Conservation (phyloP, 768 basidiomycete species). For the Lactifluus rugatus region DNA sequence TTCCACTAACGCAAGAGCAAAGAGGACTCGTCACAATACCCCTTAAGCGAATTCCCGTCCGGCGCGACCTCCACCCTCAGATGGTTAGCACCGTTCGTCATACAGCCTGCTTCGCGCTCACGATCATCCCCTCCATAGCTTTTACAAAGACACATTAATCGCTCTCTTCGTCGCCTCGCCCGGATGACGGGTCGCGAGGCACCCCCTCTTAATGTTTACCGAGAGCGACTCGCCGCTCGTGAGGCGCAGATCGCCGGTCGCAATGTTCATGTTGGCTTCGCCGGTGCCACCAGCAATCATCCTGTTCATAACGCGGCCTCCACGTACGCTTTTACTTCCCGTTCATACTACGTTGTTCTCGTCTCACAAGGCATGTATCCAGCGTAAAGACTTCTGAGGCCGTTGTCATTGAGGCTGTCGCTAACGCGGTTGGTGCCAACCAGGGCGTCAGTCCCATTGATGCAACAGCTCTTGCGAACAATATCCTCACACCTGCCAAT, state of each 20-base stretch:
- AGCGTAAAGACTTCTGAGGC: slow-evolving; percentile 1
- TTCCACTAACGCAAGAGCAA: slow-evolving; percentile 29
- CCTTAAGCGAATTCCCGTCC: slow-evolving; percentile 29
- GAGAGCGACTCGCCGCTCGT: slow-evolving; percentile 35
- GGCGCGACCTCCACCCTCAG: slow-evolving; percentile 32
- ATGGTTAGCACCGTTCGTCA: slow-evolving; percentile 28
- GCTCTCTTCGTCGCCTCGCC: slow-evolving; percentile 51
- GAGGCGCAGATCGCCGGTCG: slow-evolving; percentile 17
- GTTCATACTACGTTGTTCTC: not conserved
- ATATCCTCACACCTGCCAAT: slow-evolving; percentile 36
- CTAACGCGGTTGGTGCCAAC: slow-evolving; percentile 15
- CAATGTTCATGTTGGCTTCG: not conserved
- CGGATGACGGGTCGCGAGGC: slow-evolving; percentile 53
- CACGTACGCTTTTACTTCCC: not conserved
- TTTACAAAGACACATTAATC: slow-evolving; percentile 64
- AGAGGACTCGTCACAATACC: slow-evolving; percentile 34
- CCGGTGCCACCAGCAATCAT: slow-evolving; percentile 11
- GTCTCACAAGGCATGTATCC: not conserved
- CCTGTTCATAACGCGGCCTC: slow-evolving; percentile 14
- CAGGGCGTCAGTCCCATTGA: slow-evolving; percentile 30
- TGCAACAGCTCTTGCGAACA: slow-evolving; percentile 28
- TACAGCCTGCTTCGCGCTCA: too few species aligned
- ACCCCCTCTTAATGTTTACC: slow-evolving; percentile 41
- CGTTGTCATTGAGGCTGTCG: slow-evolving; percentile 12
- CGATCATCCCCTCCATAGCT: slow-evolving; percentile 31